Percentiles rank a stretch among this genome's conserved stretches.
Evolutionary conservation across 768 basidiomycete genomes (phyloP).

Genomic region (Calvatia gigantea): DNA sequence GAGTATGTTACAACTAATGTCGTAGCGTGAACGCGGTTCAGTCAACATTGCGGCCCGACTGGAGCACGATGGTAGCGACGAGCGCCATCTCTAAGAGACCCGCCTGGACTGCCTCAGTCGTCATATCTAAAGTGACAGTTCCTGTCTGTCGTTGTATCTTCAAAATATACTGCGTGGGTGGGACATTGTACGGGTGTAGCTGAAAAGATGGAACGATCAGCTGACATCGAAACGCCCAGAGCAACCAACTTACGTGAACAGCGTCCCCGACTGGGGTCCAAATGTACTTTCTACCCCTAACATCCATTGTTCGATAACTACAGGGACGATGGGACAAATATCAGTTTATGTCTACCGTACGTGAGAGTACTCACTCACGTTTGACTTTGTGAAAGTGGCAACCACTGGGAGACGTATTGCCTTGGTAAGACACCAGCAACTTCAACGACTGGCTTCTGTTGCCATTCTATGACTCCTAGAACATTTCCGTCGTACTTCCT

Average conservation of each 20-base stretch:
- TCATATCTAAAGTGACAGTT: constrained; percentile 40
- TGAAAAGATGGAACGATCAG: constrained; percentile 15
- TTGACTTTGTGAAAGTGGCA: constrained; percentile 36
- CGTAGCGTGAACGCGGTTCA: constrained; percentile 18
- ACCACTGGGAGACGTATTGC: constrained; percentile 35
- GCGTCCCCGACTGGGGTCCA: constrained; percentile 10
- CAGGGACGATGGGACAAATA: background rate
- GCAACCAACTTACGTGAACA: constrained; percentile 1
- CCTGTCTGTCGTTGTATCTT: constrained; percentile 30
- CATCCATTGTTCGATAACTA: constrained; percentile 6
- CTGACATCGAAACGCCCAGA: background rate
- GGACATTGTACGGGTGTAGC: constrained; percentile 32
- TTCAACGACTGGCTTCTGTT: constrained; percentile 36
- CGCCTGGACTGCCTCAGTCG: constrained; percentile 39
- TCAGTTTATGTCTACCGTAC: background rate
- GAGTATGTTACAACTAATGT: background rate
- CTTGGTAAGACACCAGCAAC: constrained; percentile 29
- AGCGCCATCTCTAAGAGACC: constrained; percentile 43
- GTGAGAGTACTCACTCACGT: constrained; percentile 26
- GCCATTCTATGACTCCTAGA: constrained; percentile 42
- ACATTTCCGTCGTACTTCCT: constrained; percentile 25
- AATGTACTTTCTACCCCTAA: constrained; percentile 3
- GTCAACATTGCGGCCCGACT: constrained; percentile 43
- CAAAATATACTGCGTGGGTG: constrained; percentile 29
- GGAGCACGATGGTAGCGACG: constrained; percentile 41